Evolutionary conservation across 352 stramenopile genomes (phyloP), one percentile per base, ranked within the genome.

Genomic region (Peronosclerospora sorghi): DNA sequence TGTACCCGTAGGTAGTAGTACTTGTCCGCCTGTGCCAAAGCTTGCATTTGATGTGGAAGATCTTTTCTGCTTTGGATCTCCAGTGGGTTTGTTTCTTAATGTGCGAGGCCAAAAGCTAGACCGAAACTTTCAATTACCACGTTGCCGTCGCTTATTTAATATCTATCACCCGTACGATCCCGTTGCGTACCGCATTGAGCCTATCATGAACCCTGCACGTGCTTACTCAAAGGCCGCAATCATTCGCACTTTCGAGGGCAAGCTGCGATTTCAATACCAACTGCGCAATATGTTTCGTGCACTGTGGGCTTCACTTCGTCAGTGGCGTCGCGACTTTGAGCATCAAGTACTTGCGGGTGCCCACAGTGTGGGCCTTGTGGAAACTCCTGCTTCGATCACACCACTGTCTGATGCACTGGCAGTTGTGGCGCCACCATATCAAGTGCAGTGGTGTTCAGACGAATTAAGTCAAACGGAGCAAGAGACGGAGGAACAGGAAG

Each of bases 151-250:
- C 14, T 45, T 97, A 15, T 97, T 96, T 62, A 98, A 98, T 56
- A 95, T 98, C 26, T 97, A 96, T 52, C 86, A 97, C 56, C 88
- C 88, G 36, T 93, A 86, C 61, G 92, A 98, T 68, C 88, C 89
- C 2, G 87, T 98, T 2, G 86, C 90, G 23, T 98, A 98, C 60
- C 77, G 92, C 35, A 95, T 98, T 50, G 92, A 98, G 62, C 92
- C 92, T 17, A 78, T 97, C n/a, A 51, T 97, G 41, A 87, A 95
- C 41, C 62, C 74, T 13, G 42, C 37, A 4, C 74, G 71, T 17
- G 75, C 78, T 4, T 48, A 87, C 45, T 87, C 76, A n/a, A 88
- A 90, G 51, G 75, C 78, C 4, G 68, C 72, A 30, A 90, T 90
- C 32, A 90, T 90, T 42, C 73, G 71, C 36, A 90, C 78, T 28